Percentiles rank a stretch among this genome's conserved stretches.
phyloP scores from a whole-genome alignment of 2,329 filamentous ascomycete species.

The Hymenoscyphus albidus region DNA sequence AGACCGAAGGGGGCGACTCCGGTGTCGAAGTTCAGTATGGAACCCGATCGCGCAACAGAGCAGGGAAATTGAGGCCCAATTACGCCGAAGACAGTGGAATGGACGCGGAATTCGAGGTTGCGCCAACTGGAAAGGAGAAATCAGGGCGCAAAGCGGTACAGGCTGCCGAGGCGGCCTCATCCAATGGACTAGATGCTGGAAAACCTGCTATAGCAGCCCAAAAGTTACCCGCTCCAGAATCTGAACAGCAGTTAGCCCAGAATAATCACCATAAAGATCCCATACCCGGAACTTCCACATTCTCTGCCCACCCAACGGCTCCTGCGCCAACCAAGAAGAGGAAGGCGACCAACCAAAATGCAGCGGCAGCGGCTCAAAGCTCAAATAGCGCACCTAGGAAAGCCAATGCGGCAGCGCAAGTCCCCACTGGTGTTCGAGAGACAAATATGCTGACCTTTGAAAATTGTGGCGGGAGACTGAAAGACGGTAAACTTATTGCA shows the following conservation, averaged over 20 bases:
- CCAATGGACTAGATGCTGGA: slow-evolving; percentile 18
- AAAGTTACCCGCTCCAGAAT: slow-evolving; percentile 37
- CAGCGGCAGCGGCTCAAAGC: slow-evolving; percentile 17
- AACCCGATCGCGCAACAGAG: slow-evolving; percentile 88
- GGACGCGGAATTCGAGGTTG: slow-evolving; percentile 81
- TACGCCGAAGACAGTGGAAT: slow-evolving; percentile 93
- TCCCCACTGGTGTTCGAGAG: slow-evolving; percentile 42
- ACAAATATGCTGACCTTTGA: slow-evolving; percentile 90
- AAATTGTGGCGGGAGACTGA: slow-evolving; percentile 62
- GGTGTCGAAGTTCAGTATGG: slow-evolving; percentile 61
- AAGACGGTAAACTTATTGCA: slow-evolving; percentile 74
- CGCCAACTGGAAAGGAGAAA: slow-evolving; percentile 48
- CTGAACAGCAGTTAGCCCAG: slow-evolving; percentile 29
- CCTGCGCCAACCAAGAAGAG: slow-evolving; percentile 69
- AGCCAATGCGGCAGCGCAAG: slow-evolving; percentile 20
- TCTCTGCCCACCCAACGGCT: slow-evolving; percentile 45
- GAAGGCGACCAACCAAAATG: slow-evolving; percentile 56
- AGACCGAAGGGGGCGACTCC: slow-evolving; percentile 35
- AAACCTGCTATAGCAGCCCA: slow-evolving; percentile 35
- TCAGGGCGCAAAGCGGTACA: slow-evolving; percentile 55
- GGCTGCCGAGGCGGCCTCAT: slow-evolving; percentile 29
- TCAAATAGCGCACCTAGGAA: slow-evolving; percentile 19
- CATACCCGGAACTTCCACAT: slow-evolving; percentile 56
- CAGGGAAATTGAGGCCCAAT: slow-evolving; percentile 75
- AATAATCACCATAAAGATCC: slow-evolving; percentile 40